Conservation (phyloP, 2,329 filamentous ascomycete species). For the Penicillium verrucosum region DNA sequence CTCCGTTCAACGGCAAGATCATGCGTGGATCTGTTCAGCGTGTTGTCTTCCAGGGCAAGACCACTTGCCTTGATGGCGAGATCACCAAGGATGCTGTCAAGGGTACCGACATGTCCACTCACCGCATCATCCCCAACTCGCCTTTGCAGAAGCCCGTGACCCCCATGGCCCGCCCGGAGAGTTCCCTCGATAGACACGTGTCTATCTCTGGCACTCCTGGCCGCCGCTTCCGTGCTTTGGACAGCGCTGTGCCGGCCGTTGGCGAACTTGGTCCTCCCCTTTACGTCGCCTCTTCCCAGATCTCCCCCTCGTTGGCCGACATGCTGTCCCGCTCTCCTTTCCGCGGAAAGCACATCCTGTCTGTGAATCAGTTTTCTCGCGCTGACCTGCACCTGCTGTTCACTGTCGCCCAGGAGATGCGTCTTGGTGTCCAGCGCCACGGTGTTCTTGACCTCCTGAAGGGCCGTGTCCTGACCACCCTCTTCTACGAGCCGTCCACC, state of each 20-base stretch:
- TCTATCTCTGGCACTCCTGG: constrained; percentile 40
- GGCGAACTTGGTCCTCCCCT: constrained; percentile 42
- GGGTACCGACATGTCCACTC: constrained; percentile 74
- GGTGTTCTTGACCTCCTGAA: constrained; percentile 84
- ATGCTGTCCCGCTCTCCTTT: constrained; percentile 79
- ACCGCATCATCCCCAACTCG: constrained; percentile 52
- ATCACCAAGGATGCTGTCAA: constrained; percentile 54
- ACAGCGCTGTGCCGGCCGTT: constrained; percentile 27
- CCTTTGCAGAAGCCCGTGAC: constrained; percentile 55
- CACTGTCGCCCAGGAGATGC: constrained; percentile 97
- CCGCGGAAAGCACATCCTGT: constrained; percentile 85
- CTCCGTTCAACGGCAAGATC: constrained; percentile 66
- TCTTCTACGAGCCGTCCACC: constrained; percentile 98
- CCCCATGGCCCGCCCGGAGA: constrained; percentile 41
- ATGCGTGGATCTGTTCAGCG: constrained; percentile 70
- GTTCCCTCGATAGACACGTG: constrained; percentile 36
- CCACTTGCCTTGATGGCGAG: constrained; percentile 70
- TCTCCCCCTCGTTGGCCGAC: constrained; percentile 59
- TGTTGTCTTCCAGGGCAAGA: constrained; percentile 71
- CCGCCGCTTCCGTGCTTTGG: constrained; percentile 28
- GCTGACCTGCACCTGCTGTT: constrained; percentile 89
- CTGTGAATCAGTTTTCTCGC: constrained; percentile 84
- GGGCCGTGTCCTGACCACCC: constrained; percentile 79
- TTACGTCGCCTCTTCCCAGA: constrained; percentile 51
- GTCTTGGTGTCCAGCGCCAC: constrained; percentile 86